phyloP scores from a whole-genome alignment of 495 filamentous ascomycete genomes.

The Hypoxylon lienhwacheense region DNA sequence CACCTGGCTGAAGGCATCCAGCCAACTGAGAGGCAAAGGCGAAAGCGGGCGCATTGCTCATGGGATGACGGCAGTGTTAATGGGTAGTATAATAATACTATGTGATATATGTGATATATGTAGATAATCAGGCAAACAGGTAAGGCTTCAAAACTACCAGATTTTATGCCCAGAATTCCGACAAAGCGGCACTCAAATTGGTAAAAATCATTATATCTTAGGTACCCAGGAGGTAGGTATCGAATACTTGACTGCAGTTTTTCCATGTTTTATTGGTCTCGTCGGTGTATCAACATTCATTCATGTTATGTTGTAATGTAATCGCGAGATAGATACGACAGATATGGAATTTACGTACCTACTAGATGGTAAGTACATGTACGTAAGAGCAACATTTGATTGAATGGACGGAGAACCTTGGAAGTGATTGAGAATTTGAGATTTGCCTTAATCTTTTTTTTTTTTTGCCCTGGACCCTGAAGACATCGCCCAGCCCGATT shows the following conservation, averaged over 20 bases:
- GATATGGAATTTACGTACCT: too few species aligned
- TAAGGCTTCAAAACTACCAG: slow-evolving; percentile 25
- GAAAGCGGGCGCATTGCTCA: not conserved
- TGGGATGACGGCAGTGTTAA: slow-evolving; percentile 23
- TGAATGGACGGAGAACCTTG: slow-evolving; percentile 6
- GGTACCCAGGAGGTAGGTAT: too few species aligned
- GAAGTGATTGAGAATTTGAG: slow-evolving; percentile 13
- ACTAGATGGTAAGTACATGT: slow-evolving; percentile 25
- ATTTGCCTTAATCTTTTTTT: too few species aligned
- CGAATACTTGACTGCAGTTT: too few species aligned
- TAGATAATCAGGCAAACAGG: slow-evolving; percentile 18
- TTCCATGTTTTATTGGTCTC: slow-evolving; percentile 18
- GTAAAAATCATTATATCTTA: slow-evolving; percentile 6
- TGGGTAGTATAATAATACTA: too few species aligned
- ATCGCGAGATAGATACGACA: slow-evolving; percentile 8
- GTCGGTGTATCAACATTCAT: not conserved
- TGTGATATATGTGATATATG: too few species aligned
- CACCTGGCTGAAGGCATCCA: slow-evolving; percentile 18
- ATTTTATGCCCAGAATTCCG: slow-evolving; percentile 1
- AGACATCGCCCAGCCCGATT: slow-evolving; percentile 25
- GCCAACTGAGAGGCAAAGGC: slow-evolving; percentile 5
- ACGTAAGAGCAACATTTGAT: slow-evolving; percentile 4
- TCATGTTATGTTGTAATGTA: not conserved
- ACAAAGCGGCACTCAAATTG: slow-evolving; percentile 28
- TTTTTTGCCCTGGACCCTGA: not conserved